Evolutionary conservation across 345 rosid genomes (phyloP).

Genomic region (Toxicodendron radicans): DNA sequence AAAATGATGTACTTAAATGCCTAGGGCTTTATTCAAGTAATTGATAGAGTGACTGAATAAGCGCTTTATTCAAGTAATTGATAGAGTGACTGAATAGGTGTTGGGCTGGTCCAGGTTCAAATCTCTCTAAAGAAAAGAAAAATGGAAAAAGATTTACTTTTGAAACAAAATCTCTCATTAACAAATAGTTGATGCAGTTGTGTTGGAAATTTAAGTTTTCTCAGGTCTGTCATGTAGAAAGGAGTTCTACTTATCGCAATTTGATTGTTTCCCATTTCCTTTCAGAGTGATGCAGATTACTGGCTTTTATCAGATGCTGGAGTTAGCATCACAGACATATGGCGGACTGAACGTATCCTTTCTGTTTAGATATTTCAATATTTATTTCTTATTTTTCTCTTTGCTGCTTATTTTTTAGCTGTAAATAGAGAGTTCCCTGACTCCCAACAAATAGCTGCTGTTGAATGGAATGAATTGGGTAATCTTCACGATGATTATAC

Average conservation of each 20-base stretch:
- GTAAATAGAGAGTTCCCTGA: slow-evolving; percentile 29
- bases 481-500: slow-evolving; percentile 40
- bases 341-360: slow-evolving; percentile 88
- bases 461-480: slow-evolving; percentile 58
- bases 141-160: not conserved
- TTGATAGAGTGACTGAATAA: not conserved
- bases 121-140: not conserved
- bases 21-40: not conserved
- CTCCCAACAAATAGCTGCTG: slow-evolving; percentile 40
- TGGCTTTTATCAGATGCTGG: slow-evolving; percentile 92
- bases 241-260: not conserved
- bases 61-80: not conserved
- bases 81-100: not conserved
- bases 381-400: not conserved
- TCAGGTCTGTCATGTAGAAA: slow-evolving; percentile 2
- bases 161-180: not conserved
- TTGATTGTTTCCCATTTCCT: slow-evolving; percentile 18
- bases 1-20: not conserved
- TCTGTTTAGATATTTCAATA: not conserved
- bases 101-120: not conserved
- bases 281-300: slow-evolving; percentile 86
- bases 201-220: slow-evolving; percentile 1
- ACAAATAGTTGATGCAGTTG: not conserved
- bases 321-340: slow-evolving; percentile 85
- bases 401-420: slow-evolving; percentile 3